phyloP scores from a whole-genome alignment of 2,329 filamentous ascomycete genomes.

The Xylaria sp. region DNA sequence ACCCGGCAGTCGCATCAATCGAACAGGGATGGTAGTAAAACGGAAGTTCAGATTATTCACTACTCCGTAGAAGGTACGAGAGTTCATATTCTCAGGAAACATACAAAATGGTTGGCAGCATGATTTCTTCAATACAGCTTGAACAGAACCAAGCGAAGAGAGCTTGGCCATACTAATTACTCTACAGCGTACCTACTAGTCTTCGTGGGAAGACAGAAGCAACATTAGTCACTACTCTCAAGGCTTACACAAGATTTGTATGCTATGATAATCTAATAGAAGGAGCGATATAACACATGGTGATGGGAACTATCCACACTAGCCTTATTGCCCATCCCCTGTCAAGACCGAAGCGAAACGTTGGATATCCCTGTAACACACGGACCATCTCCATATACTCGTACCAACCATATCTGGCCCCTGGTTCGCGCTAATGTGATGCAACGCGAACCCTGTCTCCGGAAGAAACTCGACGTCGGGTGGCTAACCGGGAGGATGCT shows the following conservation, averaged over 20 bases:
- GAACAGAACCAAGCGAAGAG: not conserved
- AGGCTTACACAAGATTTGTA: not conserved
- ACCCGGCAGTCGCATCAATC: not conserved
- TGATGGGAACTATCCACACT: slow-evolving; percentile 4
- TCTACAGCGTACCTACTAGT: not conserved
- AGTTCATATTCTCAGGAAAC: not conserved
- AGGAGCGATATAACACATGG: not conserved
- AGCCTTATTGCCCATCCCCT: slow-evolving; percentile 15
- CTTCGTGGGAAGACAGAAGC: not conserved
- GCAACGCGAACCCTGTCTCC: slow-evolving; percentile 19
- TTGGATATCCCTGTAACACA: slow-evolving; percentile 31
- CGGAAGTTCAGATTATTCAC: not conserved
- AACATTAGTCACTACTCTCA: not conserved
- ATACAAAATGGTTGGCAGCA: not conserved
- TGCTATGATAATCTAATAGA: not conserved
- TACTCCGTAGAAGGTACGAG: not conserved
- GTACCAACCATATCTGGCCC: slow-evolving; percentile 1
- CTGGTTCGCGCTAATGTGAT: slow-evolving; percentile 30
- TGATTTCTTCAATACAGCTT: not conserved
- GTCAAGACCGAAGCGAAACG: slow-evolving; percentile 11
- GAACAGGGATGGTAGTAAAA: not conserved
- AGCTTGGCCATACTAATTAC: too few species aligned
- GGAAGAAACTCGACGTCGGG: slow-evolving; percentile 7
- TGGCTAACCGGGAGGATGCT: not conserved
- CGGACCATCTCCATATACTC: slow-evolving; percentile 17